These are phyloP conservation scores for Wallacemonas sp. DNA, from an alignment of 208 protist species.

Conservation along the genomic window DNA sequence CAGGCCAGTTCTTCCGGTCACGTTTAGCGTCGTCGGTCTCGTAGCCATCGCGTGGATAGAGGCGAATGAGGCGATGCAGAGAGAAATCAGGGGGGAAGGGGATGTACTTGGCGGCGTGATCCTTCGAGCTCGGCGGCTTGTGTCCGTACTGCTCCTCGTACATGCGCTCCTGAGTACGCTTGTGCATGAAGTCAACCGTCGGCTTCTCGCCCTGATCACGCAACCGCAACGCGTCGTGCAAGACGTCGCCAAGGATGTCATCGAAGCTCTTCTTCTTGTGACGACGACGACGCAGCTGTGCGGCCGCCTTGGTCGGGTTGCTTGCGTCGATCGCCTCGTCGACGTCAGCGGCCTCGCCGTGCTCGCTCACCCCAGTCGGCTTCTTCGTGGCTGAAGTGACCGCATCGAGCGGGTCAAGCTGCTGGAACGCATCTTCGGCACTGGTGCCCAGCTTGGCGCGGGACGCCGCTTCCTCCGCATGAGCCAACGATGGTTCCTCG, in stretches of 20 bases:
- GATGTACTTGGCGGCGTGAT: conserved; percentile 61
- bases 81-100: conserved; percentile 73
- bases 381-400: conserved; percentile 23
- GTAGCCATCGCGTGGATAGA: conserved; percentile 12
- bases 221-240: conserved; percentile 75
- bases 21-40: neutral
- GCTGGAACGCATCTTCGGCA: conserved; percentile 51
- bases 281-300: conserved; percentile 34
- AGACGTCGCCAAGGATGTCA: conserved; percentile 73
- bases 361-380: neutral
- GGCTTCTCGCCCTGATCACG: conserved; percentile 84
- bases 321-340: conserved; percentile 8
- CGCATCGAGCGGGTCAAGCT: conserved; percentile 45
- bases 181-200: conserved; percentile 80
- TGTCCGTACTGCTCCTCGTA: conserved; percentile 84
- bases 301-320: conserved; percentile 24
- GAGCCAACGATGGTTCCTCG: too few relatives aligned
- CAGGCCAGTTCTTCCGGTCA: conserved; percentile 17
- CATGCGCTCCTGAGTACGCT: conserved; percentile 76
- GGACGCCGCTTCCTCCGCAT: neutral
- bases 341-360: neutral
- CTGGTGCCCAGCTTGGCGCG: conserved; percentile 27
- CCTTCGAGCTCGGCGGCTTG: conserved; percentile 65
- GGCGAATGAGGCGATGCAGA: conserved; percentile 59
- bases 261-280: conserved; percentile 64